These are phyloP conservation scores for Pestalotiopsis sp. DNA, from an alignment of 2,329 filamentous ascomycete species.

Conservation along the genomic window DNA sequence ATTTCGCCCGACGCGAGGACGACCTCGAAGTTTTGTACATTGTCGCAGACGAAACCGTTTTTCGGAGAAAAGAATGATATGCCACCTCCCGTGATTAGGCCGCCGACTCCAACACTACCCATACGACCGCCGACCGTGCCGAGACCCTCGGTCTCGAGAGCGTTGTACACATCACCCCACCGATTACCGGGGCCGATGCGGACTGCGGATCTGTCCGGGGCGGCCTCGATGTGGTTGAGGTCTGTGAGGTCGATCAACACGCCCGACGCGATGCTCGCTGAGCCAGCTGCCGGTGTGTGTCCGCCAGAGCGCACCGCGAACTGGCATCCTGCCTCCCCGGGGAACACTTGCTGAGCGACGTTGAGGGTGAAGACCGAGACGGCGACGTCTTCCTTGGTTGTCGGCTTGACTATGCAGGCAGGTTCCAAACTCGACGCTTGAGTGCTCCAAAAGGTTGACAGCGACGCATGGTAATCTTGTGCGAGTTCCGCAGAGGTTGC, in stretches of 20 bases:
- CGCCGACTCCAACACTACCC: background rate
- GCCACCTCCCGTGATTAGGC: background rate
- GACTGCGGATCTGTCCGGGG: background rate
- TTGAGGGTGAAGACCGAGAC: background rate
- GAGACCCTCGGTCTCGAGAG: background rate
- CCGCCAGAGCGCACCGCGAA: background rate
- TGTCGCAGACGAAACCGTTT: background rate
- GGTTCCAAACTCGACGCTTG: background rate
- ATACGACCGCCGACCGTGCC: background rate
- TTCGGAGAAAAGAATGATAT: background rate
- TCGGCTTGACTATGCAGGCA: background rate
- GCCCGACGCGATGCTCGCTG: background rate
- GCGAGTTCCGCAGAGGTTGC: background rate
- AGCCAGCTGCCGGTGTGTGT: background rate
- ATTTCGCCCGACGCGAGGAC: slow-evolving; percentile 42
- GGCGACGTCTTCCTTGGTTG: background rate
- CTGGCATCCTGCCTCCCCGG: background rate
- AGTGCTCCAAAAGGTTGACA: background rate
- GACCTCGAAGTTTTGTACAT: slow-evolving; percentile 36
- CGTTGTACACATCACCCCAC: background rate
- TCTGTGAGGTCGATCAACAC: background rate
- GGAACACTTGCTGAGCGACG: background rate
- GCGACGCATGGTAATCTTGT: background rate
- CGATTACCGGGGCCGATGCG: background rate
- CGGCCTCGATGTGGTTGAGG: background rate